Evolutionary conservation across 2,329 filamentous ascomycete species (phyloP), one percentile per base, ranked within the genome.

Genomic region (Colletotrichum siamense): DNA sequence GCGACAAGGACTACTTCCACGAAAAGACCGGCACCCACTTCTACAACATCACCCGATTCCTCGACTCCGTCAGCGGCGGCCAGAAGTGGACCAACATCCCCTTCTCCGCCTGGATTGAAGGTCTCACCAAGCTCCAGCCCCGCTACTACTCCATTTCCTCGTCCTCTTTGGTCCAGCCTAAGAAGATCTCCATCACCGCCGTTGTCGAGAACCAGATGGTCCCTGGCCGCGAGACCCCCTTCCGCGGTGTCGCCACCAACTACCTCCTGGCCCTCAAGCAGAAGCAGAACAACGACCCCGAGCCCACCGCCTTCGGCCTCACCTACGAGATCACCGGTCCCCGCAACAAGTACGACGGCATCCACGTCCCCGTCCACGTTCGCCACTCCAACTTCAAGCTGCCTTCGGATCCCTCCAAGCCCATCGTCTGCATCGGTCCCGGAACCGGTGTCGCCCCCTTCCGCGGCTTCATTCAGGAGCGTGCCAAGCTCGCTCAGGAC

Each of bases 81-180:
- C 88, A 95, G 85, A 92, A 92, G 75, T 99, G 97, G 95, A 88
- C 92, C 71, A 93, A 92, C 71, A 93, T 98, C 72, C 98, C 97
- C 18, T 99, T 99, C 87, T 98, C 97, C 10, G 93, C 96, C 81
- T 93, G 99, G 81, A 96, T 99, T 79, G 97, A 99, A 89, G 95
- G 95, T 79, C 86, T 99, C 77, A 95, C 93, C 86, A 99, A 98
- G 89, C 92, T 99, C 73, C 97, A 99, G 86, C 96, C 97, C 52
- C 95, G 97, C 66, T 99, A 99, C 90, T 99, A 99, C 89, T 99
- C 98, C 66, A 99, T 99, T 85, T 99, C 97, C 3, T 99, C 98
- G 2, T 99, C 97, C 1, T 98, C 97, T 8, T 85, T 96, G 10
- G 96, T 98, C 18, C 96, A 99, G 84, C 96, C 97, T 84, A 94